Base-by-base conservation (phyloP, 2,329 filamentous ascomycete species). In the Aspergillus sp. region DNA sequence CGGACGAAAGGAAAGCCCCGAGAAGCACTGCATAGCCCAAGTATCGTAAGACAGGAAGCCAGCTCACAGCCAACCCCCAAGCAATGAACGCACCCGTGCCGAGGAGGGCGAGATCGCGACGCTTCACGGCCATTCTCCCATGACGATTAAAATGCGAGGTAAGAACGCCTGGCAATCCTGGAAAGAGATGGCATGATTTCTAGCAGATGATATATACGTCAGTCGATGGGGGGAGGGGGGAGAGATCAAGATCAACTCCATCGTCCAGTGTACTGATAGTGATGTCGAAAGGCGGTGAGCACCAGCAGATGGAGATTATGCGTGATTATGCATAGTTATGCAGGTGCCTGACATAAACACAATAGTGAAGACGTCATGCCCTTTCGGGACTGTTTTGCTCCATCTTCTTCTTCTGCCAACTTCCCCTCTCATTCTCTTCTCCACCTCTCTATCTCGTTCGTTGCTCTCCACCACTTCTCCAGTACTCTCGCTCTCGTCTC, bases 61-160 rank as follows among this genome's bases (percentile, higher is more conserved):
- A 95, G 76, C 88, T 86, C 61, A 90, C 87, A 55, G 88, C 82
- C 71, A 92, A 87, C 57, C 89, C 89, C 93, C 93, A 97, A 69
- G 90, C 87, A 70, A 97, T 78, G 73, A 96, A 77, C 25, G 65
- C 71, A 55, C 64, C 69, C 50, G 71, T 61, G 56, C 71, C 67
- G 49, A 76, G 72, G 53, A 78, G 56, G 50, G 73, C 56, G 49
- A 77, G 58, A 63, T 78, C 70, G 59, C 71, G 74, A 64, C 64
- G 70, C 61, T 68, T 70, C 63, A 77, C 67, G 69, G 68, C 71
- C 76, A 79, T 79, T 73, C 66, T 76, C 71, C 64, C 70, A 72
- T 72, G 66, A 60, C 64, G 63, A 53, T 65, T 60, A 60, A 54
- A 31, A 50, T 10, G 9, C 43, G 40, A 38, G 31, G 17, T 49